These are phyloP conservation scores for Rutstroemia sydowiana DNA, from an alignment of 2,329 filamentous ascomycete genomes.

Conservation along the genomic window DNA sequence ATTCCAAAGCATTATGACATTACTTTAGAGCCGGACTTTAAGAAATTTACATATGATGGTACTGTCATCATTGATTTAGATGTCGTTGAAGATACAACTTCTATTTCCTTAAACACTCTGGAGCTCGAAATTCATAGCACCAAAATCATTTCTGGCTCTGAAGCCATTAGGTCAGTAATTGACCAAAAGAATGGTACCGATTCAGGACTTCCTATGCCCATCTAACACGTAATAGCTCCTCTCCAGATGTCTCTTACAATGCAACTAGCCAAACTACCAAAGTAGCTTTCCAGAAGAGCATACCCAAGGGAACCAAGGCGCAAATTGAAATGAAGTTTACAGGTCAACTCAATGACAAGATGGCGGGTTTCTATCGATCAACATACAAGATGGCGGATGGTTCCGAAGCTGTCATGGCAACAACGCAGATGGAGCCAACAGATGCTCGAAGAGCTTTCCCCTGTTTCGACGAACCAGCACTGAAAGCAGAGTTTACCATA, in stretches of 20 bases:
- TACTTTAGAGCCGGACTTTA: slow-evolving; percentile 84
- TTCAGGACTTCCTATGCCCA: slow-evolving; percentile 11
- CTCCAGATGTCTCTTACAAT: slow-evolving; percentile 64
- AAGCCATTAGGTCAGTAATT: slow-evolving; percentile 37
- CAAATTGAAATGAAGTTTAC: slow-evolving; percentile 72
- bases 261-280: slow-evolving; percentile 75
- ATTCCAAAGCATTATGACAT: slow-evolving; percentile 88
- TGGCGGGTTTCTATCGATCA: slow-evolving; percentile 96
- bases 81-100: slow-evolving; percentile 74
- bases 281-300: slow-evolving; percentile 65
- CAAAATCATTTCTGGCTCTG: slow-evolving; percentile 56
- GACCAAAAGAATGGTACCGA: background rate
- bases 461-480: slow-evolving; percentile 90
- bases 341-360: slow-evolving; percentile 81
- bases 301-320: slow-evolving; percentile 70
- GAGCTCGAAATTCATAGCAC: slow-evolving; percentile 77
- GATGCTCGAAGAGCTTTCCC: slow-evolving; percentile 90
- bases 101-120: slow-evolving; percentile 79
- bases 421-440: slow-evolving; percentile 93
- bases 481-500: slow-evolving; percentile 89
- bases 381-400: slow-evolving; percentile 83
- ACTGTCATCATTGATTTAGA: slow-evolving; percentile 81
- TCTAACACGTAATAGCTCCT: slow-evolving; percentile 43
- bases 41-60: slow-evolving; percentile 80
- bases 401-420: slow-evolving; percentile 73